phyloP scores from a whole-genome alignment of 1,139 yeast species.

The Wickerhamomyces sp. region DNA sequence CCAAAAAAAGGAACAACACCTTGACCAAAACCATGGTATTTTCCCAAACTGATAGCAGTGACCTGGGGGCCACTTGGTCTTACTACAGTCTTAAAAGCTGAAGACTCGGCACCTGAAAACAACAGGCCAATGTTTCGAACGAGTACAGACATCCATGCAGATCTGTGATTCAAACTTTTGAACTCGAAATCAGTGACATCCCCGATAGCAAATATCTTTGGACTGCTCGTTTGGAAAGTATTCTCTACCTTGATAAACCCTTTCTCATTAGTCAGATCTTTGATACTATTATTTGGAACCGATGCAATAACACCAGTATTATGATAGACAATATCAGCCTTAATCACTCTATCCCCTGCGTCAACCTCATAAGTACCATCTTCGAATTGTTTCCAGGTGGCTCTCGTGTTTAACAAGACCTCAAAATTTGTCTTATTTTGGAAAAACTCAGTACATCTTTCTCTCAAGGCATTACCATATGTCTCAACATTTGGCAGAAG shows the following conservation, averaged over 20 bases:
- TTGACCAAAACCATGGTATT: conserved; percentile 17
- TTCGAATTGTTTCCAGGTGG: background rate
- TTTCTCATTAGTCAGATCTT: conserved; percentile 8
- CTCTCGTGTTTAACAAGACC: conserved; percentile 2
- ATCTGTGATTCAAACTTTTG: conserved; percentile 9
- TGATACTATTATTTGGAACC: conserved; percentile 15
- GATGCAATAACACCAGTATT: conserved; percentile 18
- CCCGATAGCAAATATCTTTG: conserved; percentile 22
- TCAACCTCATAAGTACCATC: background rate
- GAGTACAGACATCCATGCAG: conserved; percentile 6
- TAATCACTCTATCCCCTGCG: conserved; percentile 3
- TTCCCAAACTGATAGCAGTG: conserved; percentile 2
- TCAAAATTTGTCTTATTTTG: background rate
- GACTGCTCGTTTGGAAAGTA: conserved; percentile 14
- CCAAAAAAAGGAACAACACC: conserved; percentile 11
- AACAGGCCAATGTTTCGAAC: background rate
- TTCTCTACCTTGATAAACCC: conserved; percentile 16
- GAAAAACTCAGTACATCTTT: conserved; percentile 11
- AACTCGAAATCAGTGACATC: conserved; percentile 16
- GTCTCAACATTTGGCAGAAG: conserved; percentile 14
- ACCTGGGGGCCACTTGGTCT: conserved; percentile 1
- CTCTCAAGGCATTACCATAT: conserved; percentile 9
- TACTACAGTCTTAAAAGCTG: background rate
- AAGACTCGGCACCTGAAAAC: background rate
- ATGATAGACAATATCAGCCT: conserved; percentile 13